Conservation (phyloP, 768 basidiomycete species). For the Cystobasidium ongulense region DNA sequence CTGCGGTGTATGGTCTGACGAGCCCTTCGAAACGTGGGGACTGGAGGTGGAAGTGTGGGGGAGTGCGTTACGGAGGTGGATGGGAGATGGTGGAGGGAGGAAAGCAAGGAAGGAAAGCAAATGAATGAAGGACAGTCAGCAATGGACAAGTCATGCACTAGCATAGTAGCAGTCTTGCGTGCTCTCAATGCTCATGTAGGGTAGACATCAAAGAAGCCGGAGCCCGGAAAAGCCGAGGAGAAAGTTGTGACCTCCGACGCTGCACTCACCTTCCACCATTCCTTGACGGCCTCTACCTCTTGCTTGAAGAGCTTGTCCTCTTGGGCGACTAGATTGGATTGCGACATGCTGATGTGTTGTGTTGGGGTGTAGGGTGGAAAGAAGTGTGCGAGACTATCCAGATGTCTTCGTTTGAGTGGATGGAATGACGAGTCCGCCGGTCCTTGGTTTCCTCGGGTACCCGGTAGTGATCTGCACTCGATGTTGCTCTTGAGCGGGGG, state of each 20-base stretch:
- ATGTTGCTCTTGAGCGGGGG: too few species aligned
- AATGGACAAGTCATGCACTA: too few species aligned
- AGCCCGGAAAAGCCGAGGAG: not conserved
- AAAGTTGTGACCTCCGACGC: not conserved
- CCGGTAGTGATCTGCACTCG: not conserved
- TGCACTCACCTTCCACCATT: slow-evolving; percentile 76
- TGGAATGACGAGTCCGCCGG: not conserved
- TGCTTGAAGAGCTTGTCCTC: slow-evolving; percentile 58
- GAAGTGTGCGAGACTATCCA: not conserved
- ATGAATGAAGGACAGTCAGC: too few species aligned
- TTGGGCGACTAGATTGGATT: slow-evolving; percentile 3
- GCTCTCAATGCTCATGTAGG: not conserved
- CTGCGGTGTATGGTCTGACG: slow-evolving; percentile 85
- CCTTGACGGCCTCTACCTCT: slow-evolving; percentile 76
- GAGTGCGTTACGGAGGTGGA: not conserved
- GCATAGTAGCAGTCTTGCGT: too few species aligned
- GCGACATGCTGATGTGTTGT: not conserved
- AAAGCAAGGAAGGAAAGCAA: too few species aligned
- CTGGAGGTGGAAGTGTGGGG: slow-evolving; percentile 48
- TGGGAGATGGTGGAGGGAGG: not conserved
- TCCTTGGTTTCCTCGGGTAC: not conserved
- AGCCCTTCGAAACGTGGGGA: slow-evolving; percentile 74
- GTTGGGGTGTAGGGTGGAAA: not conserved
- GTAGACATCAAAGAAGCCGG: not conserved
- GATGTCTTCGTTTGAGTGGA: not conserved